Evolutionary conservation across 371 early-diverging fungal genomes (phyloP), one percentile per base, ranked within the genome.

Genomic region (Mucor saturninus): DNA sequence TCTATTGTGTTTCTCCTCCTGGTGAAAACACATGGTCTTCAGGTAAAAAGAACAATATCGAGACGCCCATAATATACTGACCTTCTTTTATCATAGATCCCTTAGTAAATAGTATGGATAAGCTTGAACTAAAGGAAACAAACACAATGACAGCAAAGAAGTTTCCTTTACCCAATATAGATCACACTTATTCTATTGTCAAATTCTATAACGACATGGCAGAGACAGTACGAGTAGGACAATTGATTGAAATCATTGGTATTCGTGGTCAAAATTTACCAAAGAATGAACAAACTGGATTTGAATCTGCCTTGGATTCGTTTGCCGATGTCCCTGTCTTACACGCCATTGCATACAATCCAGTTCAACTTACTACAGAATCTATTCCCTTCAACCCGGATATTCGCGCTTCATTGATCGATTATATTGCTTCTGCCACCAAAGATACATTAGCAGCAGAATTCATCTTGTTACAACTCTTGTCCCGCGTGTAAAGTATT

Each of bases 1-100:
- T 77, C n/a, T 89, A 86, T 59, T 87, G 87, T 59, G 80, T 86
- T 0, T 86, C 87, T 15, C 83, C 86, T 39, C 89, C 89, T 21
- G 87, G 87, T 35, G 86, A 86, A 52, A 78, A 83, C 1, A 26
- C 55, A 3, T 87, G 87, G 89, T 57, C 70, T 46, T 52, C 45
- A 10, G 60, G 65, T 65, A 65, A 38, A 6, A 8, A 4, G 7
- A 8, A 28, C 21, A 28, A 48, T 48, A 5, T 48, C n/a, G n/a
- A n/a, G n/a, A n/a, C n/a, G n/a, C n/a, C n/a, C n/a, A n/a, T n/a
- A n/a, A n/a, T 21, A 46, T 8, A 21, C 4, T 21, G 21, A 15
- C 21, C 4, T 21, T 4, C 38, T 13, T 13, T 55, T 55, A 13
- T 21, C 45, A 29, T 65, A 56, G 64, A 35, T 8, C 53, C 59